Base-by-base conservation (phyloP, 192 early-diverging fungal genomes). In the Backusella psychrophila region DNA sequence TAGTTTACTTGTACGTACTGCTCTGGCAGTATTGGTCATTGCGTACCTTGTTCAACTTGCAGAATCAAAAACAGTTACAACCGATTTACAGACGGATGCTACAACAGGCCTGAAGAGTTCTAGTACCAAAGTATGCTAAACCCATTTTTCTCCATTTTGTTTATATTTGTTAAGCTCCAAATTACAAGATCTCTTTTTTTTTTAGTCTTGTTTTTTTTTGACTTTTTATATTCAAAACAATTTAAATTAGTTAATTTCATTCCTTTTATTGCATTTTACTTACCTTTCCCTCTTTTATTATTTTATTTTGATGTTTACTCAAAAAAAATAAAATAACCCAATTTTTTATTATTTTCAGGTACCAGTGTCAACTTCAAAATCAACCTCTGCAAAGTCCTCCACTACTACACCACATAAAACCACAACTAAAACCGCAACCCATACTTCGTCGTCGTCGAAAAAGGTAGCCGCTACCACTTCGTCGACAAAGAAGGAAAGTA, bases 81-180 rank as follows among this genome's bases (percentile, higher is more conserved):
- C 56, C 56, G 56, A 29, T 63, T 63, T 63, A 63, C 56, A 63
- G 26, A 29, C 2, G 21, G 23, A 63, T 63, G 56, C 56, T 63
- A 63, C 56, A 63, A 63, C 56, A 63, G 29, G 19, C 56, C 56
- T 63, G 56, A 63, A 63, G 56, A 63, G 56, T 63, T 63, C 56
- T 59, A 59, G 53, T 59, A 59, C 53, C 23, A 59, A 59, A 59
- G 53, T 59, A 59, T 59, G 53, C 53, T 59, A 59, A 59, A 23
- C 53, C 53, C 8, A 23, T 59, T 59, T 59, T 59, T 59, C 23
- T 59, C 26, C 56, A 29, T 63, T 63, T 63, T 63, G 56, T 63
- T 63, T 63, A 63, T 63, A 63, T 63, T 63, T 14, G 56, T 63
- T 63, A 63, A 63, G 56, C 23, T 63, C 56, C 56, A 63, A 63